phyloP scores from a whole-genome alignment of 352 stramenopile genomes.

The Halophytophthora polymorphica region DNA sequence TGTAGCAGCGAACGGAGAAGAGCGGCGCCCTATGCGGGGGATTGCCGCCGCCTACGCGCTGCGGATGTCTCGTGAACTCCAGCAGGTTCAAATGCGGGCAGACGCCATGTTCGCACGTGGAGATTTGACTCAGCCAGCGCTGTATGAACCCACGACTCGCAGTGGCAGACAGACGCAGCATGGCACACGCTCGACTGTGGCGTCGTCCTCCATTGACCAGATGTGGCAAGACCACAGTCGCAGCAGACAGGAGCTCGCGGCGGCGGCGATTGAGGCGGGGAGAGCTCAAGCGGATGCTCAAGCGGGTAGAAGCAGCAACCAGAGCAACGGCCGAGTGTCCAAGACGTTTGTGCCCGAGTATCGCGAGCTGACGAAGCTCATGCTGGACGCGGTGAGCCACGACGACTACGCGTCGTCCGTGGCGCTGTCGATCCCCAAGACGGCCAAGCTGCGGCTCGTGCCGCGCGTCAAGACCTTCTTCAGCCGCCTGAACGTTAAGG shows the following conservation, averaged over 20 bases:
- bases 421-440: constrained; percentile 72
- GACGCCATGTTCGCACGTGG: constrained; percentile 74
- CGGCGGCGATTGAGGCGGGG: constrained; percentile 17
- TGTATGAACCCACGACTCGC: constrained; percentile 30
- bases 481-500: constrained; percentile 43
- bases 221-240: constrained; percentile 66
- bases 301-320: constrained; percentile 6
- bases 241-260: constrained; percentile 42
- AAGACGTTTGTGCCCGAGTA: constrained; percentile 52
- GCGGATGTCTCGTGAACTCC: constrained; percentile 76
- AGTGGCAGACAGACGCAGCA: constrained; percentile 2
- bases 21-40: constrained; percentile 48
- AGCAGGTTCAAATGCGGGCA: constrained; percentile 62
- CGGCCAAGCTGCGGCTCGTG: constrained; percentile 63
- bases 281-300: constrained; percentile 7
- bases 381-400: constrained; percentile 59
- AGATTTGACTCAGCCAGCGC: constrained; percentile 40
- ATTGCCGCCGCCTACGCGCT: constrained; percentile 64
- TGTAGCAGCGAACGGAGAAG: constrained; percentile 25
- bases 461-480: constrained; percentile 78
- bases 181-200: constrained; percentile 29
- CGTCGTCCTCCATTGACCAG: constrained; percentile 27
- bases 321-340: constrained; percentile 26
- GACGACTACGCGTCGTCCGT: constrained; percentile 82
- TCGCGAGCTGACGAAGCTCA: constrained; percentile 58